Evolutionary conservation across 352 stramenopile genomes (phyloP), one percentile per base, ranked within the genome.

Genomic region (Pythium brassicae): DNA sequence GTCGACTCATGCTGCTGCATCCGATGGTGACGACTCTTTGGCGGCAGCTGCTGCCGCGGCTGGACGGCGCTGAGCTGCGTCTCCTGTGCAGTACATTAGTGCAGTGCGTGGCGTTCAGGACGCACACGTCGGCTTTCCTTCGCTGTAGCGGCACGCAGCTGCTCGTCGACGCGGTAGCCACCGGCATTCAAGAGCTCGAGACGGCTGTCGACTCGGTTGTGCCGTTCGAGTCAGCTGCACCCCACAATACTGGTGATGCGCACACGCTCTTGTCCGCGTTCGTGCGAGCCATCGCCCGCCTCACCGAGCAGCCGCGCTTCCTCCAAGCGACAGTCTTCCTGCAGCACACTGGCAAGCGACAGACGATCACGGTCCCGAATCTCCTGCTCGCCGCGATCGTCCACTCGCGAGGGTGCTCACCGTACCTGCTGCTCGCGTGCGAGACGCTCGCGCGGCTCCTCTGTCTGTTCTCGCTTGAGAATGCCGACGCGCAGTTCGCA

Each of bases 311-410:
- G 1, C 34, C 56, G 5, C 40, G 26, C 12, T 68, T 68, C 17
- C 37, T 68, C 3, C 62, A 65, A 29, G 57, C 62, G 17, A 59
- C 62, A 11, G 65, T 55, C 49, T 68, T 61, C 37, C 47, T 68
- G 12, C 52, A 61, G 0, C 52, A 68, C 37, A 51, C 62, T 35
- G 62, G 62, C 22, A 40, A 50, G 7, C 34, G 25, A n/a, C 20
- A 50, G 12, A 17, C 35, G 3, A 64, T 65, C 56, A 58, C 56
- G 4, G 22, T 68, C n/a, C 51, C 46, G 4, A 32, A 47, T 26
- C 49, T 68, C 10, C 46, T 65, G 7, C 56, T 68, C 14, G 62
- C 51, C 20, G 19, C 27, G 8, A 42, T 53, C 19, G 3, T 53
- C 47, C 34, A 53, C 27, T 22, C 47, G 8, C 37, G 19, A 40